Conservation (phyloP, 768 basidiomycete genomes). For the Tylopilus felleus region DNA sequence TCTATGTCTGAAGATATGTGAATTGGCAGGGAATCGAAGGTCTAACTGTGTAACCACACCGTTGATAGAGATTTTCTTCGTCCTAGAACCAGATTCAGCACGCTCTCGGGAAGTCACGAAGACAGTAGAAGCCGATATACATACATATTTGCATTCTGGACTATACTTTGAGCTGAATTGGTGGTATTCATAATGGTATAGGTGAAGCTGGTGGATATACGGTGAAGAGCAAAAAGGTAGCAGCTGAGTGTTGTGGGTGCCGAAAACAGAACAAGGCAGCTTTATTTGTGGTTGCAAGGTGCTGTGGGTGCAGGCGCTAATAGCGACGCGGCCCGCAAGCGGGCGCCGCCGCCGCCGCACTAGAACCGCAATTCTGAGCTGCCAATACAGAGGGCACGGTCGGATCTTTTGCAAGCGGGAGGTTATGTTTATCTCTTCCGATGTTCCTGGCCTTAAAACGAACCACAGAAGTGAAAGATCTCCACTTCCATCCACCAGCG, state of each 20-base stretch:
- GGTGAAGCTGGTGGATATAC: background rate
- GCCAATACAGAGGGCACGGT: background rate
- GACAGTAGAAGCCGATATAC: background rate
- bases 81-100: constrained; percentile 4
- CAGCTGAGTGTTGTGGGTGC: constrained; percentile 4
- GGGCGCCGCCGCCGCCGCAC: no score
- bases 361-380: background rate
- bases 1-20: constrained; percentile 6
- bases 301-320: constrained; percentile 17
- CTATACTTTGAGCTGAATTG: background rate
- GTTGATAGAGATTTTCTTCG: constrained; percentile 11
- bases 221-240: background rate
- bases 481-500: background rate
- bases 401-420: background rate
- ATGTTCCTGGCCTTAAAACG: background rate
- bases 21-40: background rate
- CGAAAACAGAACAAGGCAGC: background rate
- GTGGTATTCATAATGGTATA: constrained; percentile 3
- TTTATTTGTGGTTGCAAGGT: constrained; percentile 16
- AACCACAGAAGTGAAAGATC: background rate
- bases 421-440: background rate
- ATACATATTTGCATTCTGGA: constrained; percentile 3
- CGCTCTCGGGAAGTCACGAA: background rate
- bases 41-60: background rate
- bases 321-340: background rate